A percentile compares a stretch with the other conserved stretches of the same genome.
phyloP scores from a whole-genome alignment of 2,329 filamentous ascomycete genomes.

The Aureobasidium sp. region DNA sequence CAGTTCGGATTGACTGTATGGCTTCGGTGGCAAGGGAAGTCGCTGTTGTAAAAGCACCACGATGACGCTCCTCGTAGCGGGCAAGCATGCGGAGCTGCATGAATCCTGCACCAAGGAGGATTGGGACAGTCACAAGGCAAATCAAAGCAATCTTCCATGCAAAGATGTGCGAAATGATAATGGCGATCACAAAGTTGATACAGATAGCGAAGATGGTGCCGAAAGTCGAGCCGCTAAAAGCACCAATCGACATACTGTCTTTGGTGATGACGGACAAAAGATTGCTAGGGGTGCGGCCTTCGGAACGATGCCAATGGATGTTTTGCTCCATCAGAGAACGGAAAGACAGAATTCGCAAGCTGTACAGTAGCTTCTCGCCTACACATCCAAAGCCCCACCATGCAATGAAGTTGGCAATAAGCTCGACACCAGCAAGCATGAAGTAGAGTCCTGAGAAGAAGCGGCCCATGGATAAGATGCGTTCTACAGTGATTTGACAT shows the following conservation, averaged over 20 bases:
- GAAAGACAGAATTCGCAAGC: not conserved
- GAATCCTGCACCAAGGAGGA: constrained; percentile 41
- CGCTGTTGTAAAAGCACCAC: constrained; percentile 56
- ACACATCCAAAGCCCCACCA: not conserved
- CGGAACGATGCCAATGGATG: not conserved
- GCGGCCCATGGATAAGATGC: not conserved
- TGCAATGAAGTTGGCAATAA: not conserved
- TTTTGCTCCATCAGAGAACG: not conserved
- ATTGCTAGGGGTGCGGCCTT: not conserved
- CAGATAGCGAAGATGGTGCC: not conserved
- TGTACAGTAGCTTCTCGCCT: not conserved
- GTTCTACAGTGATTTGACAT: not conserved
- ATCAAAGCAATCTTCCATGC: not conserved
- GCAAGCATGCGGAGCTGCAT: constrained; percentile 43
- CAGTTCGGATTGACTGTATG: constrained; percentile 58
- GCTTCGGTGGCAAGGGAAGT: constrained; percentile 60
- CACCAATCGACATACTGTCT: not conserved
- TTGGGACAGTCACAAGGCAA: constrained; percentile 29
- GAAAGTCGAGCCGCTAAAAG: not conserved
- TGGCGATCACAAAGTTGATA: not conserved
- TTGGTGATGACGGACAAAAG: not conserved
- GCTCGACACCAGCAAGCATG: not conserved
- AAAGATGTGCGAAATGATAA: not conserved
- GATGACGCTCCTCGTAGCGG: constrained; percentile 55
- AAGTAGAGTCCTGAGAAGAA: not conserved